Evolutionary conservation across 192 early-diverging fungal genomes (phyloP).

Genomic region (Entomortierella parvispora): DNA sequence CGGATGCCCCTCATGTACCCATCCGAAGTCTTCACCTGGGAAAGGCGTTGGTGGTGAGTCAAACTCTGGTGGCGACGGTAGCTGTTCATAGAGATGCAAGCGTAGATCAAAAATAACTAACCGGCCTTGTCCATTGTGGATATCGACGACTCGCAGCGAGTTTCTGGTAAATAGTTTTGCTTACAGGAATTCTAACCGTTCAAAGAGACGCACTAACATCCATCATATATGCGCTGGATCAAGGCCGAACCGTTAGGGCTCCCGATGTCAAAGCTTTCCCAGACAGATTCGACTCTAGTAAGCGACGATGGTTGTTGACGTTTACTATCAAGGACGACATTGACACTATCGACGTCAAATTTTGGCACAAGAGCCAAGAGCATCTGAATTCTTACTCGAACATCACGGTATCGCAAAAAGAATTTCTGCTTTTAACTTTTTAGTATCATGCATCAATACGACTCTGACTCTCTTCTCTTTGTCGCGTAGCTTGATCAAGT

Average conservation of each 20-base stretch:
- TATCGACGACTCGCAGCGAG: conserved; percentile 1
- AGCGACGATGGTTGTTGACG: conserved; percentile 24
- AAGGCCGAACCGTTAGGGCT: conserved; percentile 29
- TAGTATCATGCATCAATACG: not conserved
- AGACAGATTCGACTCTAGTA: conserved; percentile 17
- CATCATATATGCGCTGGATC: not conserved
- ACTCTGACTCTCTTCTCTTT: not conserved
- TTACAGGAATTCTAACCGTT: not conserved
- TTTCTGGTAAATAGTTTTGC: conserved; percentile 16
- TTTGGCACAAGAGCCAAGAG: conserved; percentile 43
- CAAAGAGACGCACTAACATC: not conserved
- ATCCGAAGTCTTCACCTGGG: conserved; percentile 18
- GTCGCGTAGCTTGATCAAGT: conserved; percentile 39
- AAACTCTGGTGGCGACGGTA: not conserved
- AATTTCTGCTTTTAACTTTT: not conserved
- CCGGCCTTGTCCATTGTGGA: no score
- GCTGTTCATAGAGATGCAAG: no score
- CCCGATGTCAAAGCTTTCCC: conserved; percentile 21
- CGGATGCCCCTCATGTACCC: conserved; percentile 31
- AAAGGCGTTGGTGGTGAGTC: conserved; percentile 29
- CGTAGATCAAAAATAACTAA: no score
- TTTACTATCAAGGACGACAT: conserved; percentile 44
- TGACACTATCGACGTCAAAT: conserved; percentile 34
- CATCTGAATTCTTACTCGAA: conserved; percentile 18
- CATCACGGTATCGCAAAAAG: conserved; percentile 11